Base-by-base conservation (phyloP, 495 filamentous ascomycete species). In the Endocarpon pusillum region DNA sequence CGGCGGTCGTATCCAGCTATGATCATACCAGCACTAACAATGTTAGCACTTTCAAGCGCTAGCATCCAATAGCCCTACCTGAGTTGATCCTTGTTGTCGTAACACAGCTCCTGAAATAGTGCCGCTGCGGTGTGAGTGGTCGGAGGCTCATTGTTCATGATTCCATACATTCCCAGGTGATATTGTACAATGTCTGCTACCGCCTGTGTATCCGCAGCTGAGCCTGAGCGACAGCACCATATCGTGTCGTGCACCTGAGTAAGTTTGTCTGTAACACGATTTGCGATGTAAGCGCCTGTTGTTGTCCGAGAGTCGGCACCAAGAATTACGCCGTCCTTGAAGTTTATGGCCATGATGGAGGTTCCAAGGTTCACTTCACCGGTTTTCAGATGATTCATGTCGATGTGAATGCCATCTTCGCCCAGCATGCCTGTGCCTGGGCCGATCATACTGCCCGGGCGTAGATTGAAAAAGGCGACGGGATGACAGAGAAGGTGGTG, bases 241-340 rank as follows among this genome's bases (percentile, higher is more conserved):
- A 97, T 94, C 32, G 87, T 96, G 57, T 96, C 89, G 58, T 92
- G 81, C 26, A 97, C 86, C 59, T 86, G 82, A 42, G 91, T 97
- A 51, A 97, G 75, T 67, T 97, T 97, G 66, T 97, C 89, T 37
- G 89, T 96, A 32, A 97, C 91, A 62, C 89, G 78, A 57, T 97
- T 97, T 47, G 89, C 91, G 52, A 97, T 96, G 69, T 93, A 96
- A 42, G 89, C 76, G 48, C 89, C 89, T 36, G 89, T 96, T n/a
- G 89, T 96, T 46, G 89, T 97, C 62, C 89, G 75, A 46, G 84
- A 93, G 56, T 97, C 89, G 43, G 89, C 89, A 35, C 87, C 82
- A 20, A 97, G 67, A 55, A 97, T 92, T 29, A 97, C 91, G 33
- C 89, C 89, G 47, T 91, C 84, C 51, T 86, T 81, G 72, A 96